phyloP scores from a whole-genome alignment of 495 filamentous ascomycete species.

The Xylaria nigripes region DNA sequence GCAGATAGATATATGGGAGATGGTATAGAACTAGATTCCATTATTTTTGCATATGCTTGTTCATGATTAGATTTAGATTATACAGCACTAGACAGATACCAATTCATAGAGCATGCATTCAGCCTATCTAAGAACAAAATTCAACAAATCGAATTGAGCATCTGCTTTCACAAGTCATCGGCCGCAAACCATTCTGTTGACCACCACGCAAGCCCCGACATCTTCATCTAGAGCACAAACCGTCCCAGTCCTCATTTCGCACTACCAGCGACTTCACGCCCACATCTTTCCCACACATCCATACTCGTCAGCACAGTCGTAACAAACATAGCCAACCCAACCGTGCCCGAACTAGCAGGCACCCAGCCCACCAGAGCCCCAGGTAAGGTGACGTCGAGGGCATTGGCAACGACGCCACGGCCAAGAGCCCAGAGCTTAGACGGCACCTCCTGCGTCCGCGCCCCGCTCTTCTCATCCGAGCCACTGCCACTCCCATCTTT shows the following conservation, averaged over 20 bases:
- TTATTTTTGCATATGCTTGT: no score
- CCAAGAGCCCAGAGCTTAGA: conserved; percentile 22
- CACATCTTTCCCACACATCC: conserved; percentile 52
- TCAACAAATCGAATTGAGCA: no score
- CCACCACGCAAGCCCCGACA: no score
- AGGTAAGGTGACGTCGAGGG: conserved; percentile 50
- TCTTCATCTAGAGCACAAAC: no score
- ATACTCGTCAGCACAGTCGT: conserved; percentile 49
- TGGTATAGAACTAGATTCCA: no score
- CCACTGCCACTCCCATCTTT: conserved; percentile 5
- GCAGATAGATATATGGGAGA: no score
- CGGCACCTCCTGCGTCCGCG: conserved; percentile 6
- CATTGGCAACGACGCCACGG: conserved; percentile 42
- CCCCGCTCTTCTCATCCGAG: not conserved
- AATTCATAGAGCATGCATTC: no score
- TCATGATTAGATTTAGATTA: no score
- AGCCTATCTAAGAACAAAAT: no score
- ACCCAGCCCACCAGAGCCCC: conserved; percentile 50
- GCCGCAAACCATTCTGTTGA: no score
- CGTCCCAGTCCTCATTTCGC: not conserved
- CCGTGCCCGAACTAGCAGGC: conserved; percentile 31
- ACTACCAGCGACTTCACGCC: conserved; percentile 20
- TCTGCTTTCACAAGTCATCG: no score
- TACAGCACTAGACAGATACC: no score
- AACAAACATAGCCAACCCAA: conserved; percentile 46